Evolutionary conservation across 1,284 basidiomycete species (phyloP), one percentile per base, ranked within the genome.

Genomic region (Flammula alnicola): DNA sequence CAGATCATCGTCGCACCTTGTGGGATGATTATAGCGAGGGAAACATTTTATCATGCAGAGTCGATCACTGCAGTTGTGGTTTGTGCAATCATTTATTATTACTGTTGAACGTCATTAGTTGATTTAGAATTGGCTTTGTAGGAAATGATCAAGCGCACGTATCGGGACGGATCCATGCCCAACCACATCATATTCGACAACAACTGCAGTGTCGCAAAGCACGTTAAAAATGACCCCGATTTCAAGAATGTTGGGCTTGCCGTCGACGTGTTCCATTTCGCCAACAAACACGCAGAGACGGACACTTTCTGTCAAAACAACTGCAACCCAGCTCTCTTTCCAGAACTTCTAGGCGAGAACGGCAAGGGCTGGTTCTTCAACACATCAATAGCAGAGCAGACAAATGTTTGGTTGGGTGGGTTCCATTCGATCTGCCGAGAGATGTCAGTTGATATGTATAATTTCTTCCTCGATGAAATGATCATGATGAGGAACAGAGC

Each of bases 341-440:
- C n/a, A n/a, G n/a, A n/a, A n/a, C n/a, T n/a, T n/a, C n/a, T n/a
- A n/a, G n/a, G n/a, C n/a, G n/a, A n/a, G n/a, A n/a, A n/a, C n/a
- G n/a, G n/a, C n/a, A n/a, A n/a, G n/a, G n/a, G n/a, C n/a, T 66
- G 65, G 66, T 50, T 33, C 2, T 64, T 67, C 33, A 68, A 67
- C 32, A 49, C 61, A 0, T 69, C 67, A 7, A 51, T 58, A 10
- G 56, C 57, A 9, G 66, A 69, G 44, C 63, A 67, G 56, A 59
- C 56, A 0, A 69, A 70, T 54, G 61, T 61, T 0, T 70, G 67
- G 63, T 52, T 69, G 44, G 64, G 64, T 11, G 60, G 61, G 2
- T 69, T 61, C 47, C 45, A 52, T n/a, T 47, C 67, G 1, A 65
- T 69, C 17, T 52, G 60, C 6, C 49, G 60, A 0, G 61, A 67